Conservation (phyloP, 1,284 basidiomycete genomes). For the Ganoderma leucocontextum region DNA sequence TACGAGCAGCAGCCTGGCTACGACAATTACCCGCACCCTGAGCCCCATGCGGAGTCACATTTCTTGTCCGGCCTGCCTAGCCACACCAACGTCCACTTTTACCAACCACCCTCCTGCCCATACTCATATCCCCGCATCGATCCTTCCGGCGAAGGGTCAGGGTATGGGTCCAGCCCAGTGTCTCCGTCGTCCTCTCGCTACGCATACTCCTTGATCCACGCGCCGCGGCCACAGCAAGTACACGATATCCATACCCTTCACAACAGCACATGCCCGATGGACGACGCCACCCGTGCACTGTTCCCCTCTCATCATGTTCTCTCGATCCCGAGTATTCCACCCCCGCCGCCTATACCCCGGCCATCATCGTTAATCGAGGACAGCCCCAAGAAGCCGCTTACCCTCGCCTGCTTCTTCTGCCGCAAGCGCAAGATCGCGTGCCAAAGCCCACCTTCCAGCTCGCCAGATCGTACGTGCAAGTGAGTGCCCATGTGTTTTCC, state of each 20-base stretch:
- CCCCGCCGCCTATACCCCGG: slow-evolving; percentile 31
- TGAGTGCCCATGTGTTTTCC: slow-evolving; percentile 37
- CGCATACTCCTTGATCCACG: slow-evolving; percentile 24
- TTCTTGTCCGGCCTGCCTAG: slow-evolving; percentile 15
- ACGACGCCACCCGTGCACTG: slow-evolving; percentile 10
- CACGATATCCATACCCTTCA: slow-evolving; percentile 27
- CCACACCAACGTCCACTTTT: slow-evolving; percentile 24
- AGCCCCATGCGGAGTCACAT: slow-evolving; percentile 22
- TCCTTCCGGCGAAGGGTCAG: slow-evolving; percentile 19
- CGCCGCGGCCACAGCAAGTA: slow-evolving; percentile 28
- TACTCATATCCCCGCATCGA: slow-evolving; percentile 31
- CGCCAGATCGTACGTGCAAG: slow-evolving; percentile 50
- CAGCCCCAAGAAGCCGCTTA: slow-evolving; percentile 49
- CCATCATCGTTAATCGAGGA: slow-evolving; percentile 42
- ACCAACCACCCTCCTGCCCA: slow-evolving; percentile 28
- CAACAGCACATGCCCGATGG: slow-evolving; percentile 18
- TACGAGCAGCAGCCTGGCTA: slow-evolving; percentile 16
- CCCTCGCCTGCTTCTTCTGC: slow-evolving; percentile 54
- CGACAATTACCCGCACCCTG: slow-evolving; percentile 20
- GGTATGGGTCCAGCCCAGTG: slow-evolving; percentile 22
- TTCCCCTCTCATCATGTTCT: slow-evolving; percentile 28
- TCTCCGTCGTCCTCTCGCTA: slow-evolving; percentile 13
- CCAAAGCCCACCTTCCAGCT: slow-evolving; percentile 47
- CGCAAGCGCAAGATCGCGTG: slow-evolving; percentile 56
- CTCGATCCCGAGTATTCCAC: slow-evolving; percentile 33